Evolutionary conservation across 352 stramenopile genomes (phyloP), one percentile per base, ranked within the genome.

Genomic region (Globisporangium cylindrosporum): DNA sequence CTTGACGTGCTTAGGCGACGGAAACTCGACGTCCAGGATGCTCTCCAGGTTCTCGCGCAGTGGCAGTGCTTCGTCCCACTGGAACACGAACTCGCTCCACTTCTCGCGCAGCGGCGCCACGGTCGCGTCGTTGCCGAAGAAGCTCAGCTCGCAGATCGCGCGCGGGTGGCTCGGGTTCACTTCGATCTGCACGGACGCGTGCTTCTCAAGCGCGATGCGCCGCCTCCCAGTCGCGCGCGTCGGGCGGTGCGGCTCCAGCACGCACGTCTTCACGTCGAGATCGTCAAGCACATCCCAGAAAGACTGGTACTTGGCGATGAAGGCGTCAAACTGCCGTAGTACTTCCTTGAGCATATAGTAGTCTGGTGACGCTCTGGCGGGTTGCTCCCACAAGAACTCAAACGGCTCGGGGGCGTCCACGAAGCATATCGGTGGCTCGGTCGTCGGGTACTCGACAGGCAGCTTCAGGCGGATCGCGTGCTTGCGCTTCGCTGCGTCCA

Each of bases 241-340:
- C 4, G 87, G 81, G 24, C 80, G 78, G 18, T 90, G 79, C 0
- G 86, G 89, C 74, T 96, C 86, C 32, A 96, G 53, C 9, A 96
- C 89, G 68, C 85, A 95, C 38, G 81, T 89, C 3, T 78, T 68
- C 20, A 75, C 75, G 74, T 95, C 87, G 2, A 96, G 27, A n/a
- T 81, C 84, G 59, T 96, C 87, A 14, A 96, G 54, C 0, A 80
- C 79, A 53, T 91, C 77, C 87, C 89, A 96, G 67, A 96, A 96
- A 0, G n/a, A 43, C 72, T 94, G 86, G 73, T 86, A 93, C 12
- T 68, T 77, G 14, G 71, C 67, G 5, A 62, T 24, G 3, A 62
- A 49, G 9, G 32, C 32, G 32, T 62, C 32, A 12, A 62, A 62
- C 56, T 34, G 32, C 34, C n/a, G 51, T 15, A n/a, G 36, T 20